Percentiles rank a stretch among this genome's conserved stretches.
Conservation (phyloP, 768 basidiomycete species). For the Rhodotorula babjevae region DNA sequence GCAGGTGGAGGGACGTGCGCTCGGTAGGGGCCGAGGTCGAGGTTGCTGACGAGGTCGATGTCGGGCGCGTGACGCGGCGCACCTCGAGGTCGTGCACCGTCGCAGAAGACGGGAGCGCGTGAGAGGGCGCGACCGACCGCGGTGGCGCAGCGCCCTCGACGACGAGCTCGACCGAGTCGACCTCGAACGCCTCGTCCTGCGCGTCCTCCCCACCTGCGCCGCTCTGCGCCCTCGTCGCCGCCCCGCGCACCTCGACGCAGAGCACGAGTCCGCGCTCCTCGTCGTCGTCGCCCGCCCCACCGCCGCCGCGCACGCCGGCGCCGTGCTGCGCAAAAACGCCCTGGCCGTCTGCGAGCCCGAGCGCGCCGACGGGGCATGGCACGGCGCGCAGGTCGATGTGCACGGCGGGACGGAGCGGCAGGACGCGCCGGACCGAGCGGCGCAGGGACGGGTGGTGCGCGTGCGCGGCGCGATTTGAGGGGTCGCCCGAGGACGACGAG, state of each 20-base stretch:
- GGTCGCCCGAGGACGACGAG: background rate
- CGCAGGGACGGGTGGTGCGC: conserved; percentile 12
- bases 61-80: background rate
- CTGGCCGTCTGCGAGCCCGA: background rate
- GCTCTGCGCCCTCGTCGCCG: background rate
- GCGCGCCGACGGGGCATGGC: conserved; percentile 21
- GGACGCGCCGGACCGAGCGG: conserved; percentile 7
- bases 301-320: background rate
- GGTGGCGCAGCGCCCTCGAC: background rate
- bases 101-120: background rate
- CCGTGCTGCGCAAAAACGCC: no score
- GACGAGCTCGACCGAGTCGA: conserved; percentile 5
- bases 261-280: conserved; percentile 5
- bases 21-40: no score
- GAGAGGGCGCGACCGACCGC: no score
- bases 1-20: background rate
- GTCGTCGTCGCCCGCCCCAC: conserved; percentile 3
- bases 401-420: background rate
- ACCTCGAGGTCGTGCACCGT: conserved; percentile 16
- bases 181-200: conserved; percentile 8
- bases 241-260: conserved; percentile 4
- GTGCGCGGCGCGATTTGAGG: background rate
- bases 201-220: no score
- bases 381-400: conserved; percentile 16
- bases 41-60: background rate